A percentile compares a stretch with the other conserved stretches of the same genome.
Conservation (phyloP, 2,329 filamentous ascomycete species). For the Ophiostoma quercus region DNA sequence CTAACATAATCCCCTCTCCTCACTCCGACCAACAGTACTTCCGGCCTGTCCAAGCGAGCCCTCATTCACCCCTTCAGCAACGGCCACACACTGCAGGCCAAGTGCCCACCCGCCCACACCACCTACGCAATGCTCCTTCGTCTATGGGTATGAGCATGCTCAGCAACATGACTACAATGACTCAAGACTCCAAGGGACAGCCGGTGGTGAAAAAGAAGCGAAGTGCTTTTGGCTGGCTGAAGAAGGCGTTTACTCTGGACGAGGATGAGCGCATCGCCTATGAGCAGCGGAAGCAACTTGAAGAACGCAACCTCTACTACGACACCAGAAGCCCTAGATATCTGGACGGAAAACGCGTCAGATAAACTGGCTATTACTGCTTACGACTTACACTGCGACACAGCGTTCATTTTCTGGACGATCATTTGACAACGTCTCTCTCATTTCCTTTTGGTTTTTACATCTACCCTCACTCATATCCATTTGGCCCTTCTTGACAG, state of each 20-base stretch:
- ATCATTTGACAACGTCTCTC: background rate
- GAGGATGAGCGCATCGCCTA: slow-evolving; percentile 58
- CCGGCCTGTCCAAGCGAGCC: slow-evolving; percentile 57
- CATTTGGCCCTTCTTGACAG: slow-evolving; percentile 16
- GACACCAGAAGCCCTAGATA: slow-evolving; percentile 49
- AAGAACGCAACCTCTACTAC: slow-evolving; percentile 45
- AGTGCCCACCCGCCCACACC: slow-evolving; percentile 34
- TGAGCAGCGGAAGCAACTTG: slow-evolving; percentile 49
- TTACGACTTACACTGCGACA: background rate
- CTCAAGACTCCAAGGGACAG: slow-evolving; percentile 37
- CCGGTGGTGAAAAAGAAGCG: slow-evolving; percentile 58
- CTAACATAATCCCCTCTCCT: slow-evolving; percentile 43
- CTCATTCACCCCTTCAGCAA: slow-evolving; percentile 59
- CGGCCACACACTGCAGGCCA: slow-evolving; percentile 50
- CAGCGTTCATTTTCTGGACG: background rate
- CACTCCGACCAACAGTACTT: slow-evolving; percentile 54
- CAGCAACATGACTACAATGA: slow-evolving; percentile 49
- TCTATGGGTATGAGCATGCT: slow-evolving; percentile 54
- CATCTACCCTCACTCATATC: background rate
- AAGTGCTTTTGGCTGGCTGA: slow-evolving; percentile 63
- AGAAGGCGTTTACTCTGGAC: slow-evolving; percentile 61
- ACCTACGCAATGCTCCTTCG: slow-evolving; percentile 48
- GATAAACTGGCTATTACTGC: slow-evolving; percentile 17
- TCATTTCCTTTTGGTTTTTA: background rate
- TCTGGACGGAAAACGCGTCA: slow-evolving; percentile 50